Base-by-base conservation (phyloP, 441 rosid genomes). In the Kokia cookei region DNA sequence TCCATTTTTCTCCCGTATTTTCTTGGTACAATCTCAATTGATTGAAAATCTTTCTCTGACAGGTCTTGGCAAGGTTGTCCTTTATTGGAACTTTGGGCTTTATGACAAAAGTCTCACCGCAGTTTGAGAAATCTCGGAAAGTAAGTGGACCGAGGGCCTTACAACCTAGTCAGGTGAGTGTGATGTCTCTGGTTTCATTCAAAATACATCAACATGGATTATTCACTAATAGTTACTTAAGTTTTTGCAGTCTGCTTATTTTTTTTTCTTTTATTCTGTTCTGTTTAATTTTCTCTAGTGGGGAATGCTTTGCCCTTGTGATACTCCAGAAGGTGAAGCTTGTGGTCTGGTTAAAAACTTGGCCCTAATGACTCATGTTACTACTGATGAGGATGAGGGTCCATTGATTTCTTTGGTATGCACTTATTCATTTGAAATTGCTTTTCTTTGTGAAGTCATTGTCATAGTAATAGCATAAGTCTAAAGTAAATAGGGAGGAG, bases 251-350 rank as follows among this genome's bases (percentile, higher is more conserved):
- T 43, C 37, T n/a, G 13, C 72, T 76, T 63, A 62, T 45, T 69
- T 43, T 24, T 60, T 26, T 76, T 65, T 61, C 58, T 57, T 57
- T 70, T 43, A 40, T 47, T 73, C 26, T 22, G 68, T 64, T 73
- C 72, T 35, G 10, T 40, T 40, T 59, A 50, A 29, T 69, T 83
- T 84, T 48, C 79, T 19, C 58, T 72, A 96, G 99, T 96, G 99
- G 99, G 99, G 99, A 42, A 96, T 96, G 99, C 97, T 96, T 78
- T 93, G 99, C 84, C 98, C 98, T 50, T 93, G 97, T 84, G 98
- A 96, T 86, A 96, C 99, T 71, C 98, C 98, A 6, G 98, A 96
- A 86, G 99, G 98, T 5, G 99, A 93, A 84, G 82, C 99, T 48
- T 96, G 99, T 81, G 99, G 99, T 62, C 87, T 96, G 78, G 99